A percentile compares a stretch with the other conserved stretches of the same genome.
phyloP scores from a whole-genome alignment of 2,329 filamentous ascomycete species.

The Periconia macrospinosa region DNA sequence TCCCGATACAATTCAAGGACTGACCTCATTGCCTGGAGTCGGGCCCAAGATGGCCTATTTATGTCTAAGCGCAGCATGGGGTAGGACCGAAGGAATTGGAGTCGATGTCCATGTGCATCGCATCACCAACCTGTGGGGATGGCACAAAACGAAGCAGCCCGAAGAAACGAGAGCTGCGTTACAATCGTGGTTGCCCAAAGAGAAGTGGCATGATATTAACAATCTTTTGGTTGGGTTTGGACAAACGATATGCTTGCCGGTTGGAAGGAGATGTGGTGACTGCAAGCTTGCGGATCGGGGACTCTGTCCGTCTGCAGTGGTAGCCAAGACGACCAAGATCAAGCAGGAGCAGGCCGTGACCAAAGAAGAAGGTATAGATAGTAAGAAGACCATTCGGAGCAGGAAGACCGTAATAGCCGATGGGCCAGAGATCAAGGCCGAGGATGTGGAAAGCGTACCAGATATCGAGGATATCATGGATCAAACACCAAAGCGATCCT shows the following conservation, averaged over 20 bases:
- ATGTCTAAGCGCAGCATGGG: constrained; percentile 77
- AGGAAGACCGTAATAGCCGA: constrained; percentile 16
- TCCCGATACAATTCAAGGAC: constrained; percentile 72
- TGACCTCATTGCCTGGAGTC: constrained; percentile 80
- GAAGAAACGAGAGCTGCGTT: constrained; percentile 78
- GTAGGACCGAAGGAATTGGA: constrained; percentile 74
- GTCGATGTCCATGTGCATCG: constrained; percentile 95
- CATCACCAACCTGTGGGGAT: constrained; percentile 92
- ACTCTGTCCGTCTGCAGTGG: constrained; percentile 64
- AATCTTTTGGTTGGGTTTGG: constrained; percentile 84
- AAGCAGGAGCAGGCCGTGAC: constrained; percentile 46
- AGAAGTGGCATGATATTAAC: constrained; percentile 92
- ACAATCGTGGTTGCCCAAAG: constrained; percentile 79
- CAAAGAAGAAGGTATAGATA: constrained; percentile 39
- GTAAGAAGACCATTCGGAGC: constrained; percentile 22
- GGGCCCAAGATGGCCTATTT: constrained; percentile 95
- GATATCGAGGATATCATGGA: constrained; percentile 41
- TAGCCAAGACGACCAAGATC: constrained; percentile 54
- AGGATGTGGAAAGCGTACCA: constrained; percentile 24
- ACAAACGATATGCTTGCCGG: constrained; percentile 81
- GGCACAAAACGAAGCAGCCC: constrained; percentile 78
- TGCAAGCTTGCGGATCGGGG: constrained; percentile 78
- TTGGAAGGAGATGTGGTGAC: constrained; percentile 79
- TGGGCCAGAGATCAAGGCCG: constrained; percentile 27
- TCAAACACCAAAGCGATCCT: background rate